phyloP scores from a whole-genome alignment of 768 basidiomycete genomes.

The Cyclocybe aegerita region DNA sequence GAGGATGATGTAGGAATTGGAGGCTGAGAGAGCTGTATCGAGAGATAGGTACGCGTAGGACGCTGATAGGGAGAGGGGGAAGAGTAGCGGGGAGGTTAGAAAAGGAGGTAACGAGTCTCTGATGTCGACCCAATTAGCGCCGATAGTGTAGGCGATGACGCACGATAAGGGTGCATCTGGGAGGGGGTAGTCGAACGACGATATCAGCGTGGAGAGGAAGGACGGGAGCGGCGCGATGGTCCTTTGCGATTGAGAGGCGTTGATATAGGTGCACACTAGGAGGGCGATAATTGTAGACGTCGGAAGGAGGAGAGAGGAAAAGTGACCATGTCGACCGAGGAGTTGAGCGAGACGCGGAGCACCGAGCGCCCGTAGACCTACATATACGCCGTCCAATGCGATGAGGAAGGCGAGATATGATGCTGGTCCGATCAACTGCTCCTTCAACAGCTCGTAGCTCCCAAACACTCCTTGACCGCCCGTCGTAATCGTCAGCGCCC shows the following conservation, averaged over 20 bases:
- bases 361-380: background rate
- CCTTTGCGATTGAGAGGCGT: background rate
- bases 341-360: slow-evolving; percentile 2
- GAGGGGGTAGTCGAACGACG: slow-evolving; percentile 15
- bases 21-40: too few relatives aligned
- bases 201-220: background rate
- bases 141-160: slow-evolving; percentile 16
- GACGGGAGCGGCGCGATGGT: slow-evolving; percentile 1
- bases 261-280: slow-evolving; percentile 10
- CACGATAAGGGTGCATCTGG: slow-evolving; percentile 16
- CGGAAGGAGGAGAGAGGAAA: slow-evolving; percentile 5
- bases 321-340: slow-evolving; percentile 1
- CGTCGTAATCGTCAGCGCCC: slow-evolving; percentile 1
- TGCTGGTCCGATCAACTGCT: slow-evolving; percentile 15
- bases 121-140: slow-evolving; percentile 11
- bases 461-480: slow-evolving; percentile 12
- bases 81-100: too few relatives aligned
- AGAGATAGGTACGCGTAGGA: too few relatives aligned
- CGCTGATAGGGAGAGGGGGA: too few relatives aligned
- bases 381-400: slow-evolving; percentile 9
- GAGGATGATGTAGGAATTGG: too few relatives aligned
- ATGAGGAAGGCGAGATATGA: slow-evolving; percentile 16
- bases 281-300: background rate
- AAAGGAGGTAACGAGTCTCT: background rate
- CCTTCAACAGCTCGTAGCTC: background rate